phyloP scores from a whole-genome alignment of 495 filamentous ascomycete species.

The Bacidia gigantensis region DNA sequence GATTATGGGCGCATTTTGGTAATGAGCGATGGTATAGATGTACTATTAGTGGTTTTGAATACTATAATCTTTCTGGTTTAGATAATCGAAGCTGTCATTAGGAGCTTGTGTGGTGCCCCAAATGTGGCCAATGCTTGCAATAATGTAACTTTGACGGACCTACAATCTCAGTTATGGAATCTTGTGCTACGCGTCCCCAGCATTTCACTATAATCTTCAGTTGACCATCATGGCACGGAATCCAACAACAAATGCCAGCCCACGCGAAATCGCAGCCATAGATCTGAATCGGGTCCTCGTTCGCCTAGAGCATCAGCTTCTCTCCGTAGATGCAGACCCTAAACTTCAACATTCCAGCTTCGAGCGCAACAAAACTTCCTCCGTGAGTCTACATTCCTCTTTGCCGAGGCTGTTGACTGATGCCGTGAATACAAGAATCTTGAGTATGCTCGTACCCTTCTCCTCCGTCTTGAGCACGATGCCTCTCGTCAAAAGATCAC shows the following conservation, averaged over 20 bases:
- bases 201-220: too few relatives aligned
- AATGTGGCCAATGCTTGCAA: not conserved
- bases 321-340: conserved; percentile 49
- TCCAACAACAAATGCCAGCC: not conserved
- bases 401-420: not conserved
- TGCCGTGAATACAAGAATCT: conserved; percentile 39
- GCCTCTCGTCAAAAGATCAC: conserved; percentile 49
- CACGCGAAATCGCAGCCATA: conserved; percentile 32
- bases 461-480: conserved; percentile 64
- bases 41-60: not conserved
- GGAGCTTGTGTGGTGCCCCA: not conserved
- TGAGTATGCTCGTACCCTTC: conserved; percentile 62
- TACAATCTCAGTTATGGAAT: too few relatives aligned
- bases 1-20: not conserved
- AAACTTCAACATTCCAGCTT: conserved; percentile 48
- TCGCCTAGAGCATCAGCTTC: conserved; percentile 58
- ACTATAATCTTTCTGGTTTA: too few relatives aligned
- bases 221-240: conserved; percentile 2
- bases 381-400: conserved; percentile 29
- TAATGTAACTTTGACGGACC: too few relatives aligned
- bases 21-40: not conserved
- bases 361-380: conserved; percentile 53
- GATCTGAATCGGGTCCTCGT: conserved; percentile 60
- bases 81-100: too few relatives aligned
- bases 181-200: not conserved